Evolutionary conservation across 208 protist genomes (phyloP).

Genomic region (Jaenimonas drosophilae): DNA sequence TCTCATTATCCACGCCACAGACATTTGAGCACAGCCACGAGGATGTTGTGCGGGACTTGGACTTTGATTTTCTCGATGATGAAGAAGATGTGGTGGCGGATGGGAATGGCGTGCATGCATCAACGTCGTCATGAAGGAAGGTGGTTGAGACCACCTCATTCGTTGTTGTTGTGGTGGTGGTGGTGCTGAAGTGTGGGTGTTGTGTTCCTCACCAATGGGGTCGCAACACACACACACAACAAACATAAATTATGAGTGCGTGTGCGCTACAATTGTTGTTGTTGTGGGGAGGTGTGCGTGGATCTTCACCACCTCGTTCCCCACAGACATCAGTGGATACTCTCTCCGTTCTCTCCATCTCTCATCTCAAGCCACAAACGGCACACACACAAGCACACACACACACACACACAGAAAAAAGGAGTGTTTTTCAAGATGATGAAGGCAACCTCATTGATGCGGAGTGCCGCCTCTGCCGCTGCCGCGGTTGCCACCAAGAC

Average conservation of each 20-base stretch:
- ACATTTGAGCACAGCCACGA: slow-evolving; percentile 74
- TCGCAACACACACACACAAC: not conserved
- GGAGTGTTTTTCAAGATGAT: slow-evolving; percentile 3
- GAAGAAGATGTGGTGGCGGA: slow-evolving; percentile 6
- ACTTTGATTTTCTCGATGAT: slow-evolving; percentile 39
- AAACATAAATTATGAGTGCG: not conserved
- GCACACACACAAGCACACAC: too few relatives aligned
- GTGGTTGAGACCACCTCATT: not conserved
- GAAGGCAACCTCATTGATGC: slow-evolving; percentile 11
- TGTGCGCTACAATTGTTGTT: not conserved
- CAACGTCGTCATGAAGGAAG: not conserved
- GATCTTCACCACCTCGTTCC: not conserved
- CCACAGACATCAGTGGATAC: not conserved
- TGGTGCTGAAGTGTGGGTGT: not conserved
- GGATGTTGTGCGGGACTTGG: slow-evolving; percentile 62
- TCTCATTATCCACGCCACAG: slow-evolving; percentile 59
- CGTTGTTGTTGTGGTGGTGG: too few relatives aligned
- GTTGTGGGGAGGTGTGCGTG: not conserved
- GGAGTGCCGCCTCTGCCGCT: slow-evolving; percentile 13
- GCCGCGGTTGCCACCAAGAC: slow-evolving; percentile 26
- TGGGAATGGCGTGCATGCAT: not conserved
- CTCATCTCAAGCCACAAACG: not conserved
- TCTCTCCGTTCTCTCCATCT: not conserved
- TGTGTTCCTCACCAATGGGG: not conserved
- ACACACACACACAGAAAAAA: too few relatives aligned